Conservation (phyloP, 495 filamentous ascomycete genomes). For the Baudoinia panamericana region DNA sequence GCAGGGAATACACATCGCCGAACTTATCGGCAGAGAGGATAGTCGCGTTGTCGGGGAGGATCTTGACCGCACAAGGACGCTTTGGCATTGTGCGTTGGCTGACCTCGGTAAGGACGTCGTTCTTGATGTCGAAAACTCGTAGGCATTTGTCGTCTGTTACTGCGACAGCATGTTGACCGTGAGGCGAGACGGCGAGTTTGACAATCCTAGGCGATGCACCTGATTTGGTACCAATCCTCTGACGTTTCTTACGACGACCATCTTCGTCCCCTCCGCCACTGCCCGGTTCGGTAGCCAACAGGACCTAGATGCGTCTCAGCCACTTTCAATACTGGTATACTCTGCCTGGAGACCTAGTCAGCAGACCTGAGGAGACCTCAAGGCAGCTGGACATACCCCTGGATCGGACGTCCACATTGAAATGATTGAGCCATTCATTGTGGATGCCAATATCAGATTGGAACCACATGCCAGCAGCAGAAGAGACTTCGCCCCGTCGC, state of each 20-base stretch:
- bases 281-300: background rate
- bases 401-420: slow-evolving; percentile 11
- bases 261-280: background rate
- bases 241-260: slow-evolving; percentile 13
- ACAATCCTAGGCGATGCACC: slow-evolving; percentile 22
- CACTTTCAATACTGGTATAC: background rate
- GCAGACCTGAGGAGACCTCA: background rate
- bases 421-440: slow-evolving; percentile 1
- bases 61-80: slow-evolving; percentile 58
- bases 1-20: slow-evolving; percentile 87
- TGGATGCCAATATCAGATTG: slow-evolving; percentile 3
- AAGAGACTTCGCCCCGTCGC: background rate
- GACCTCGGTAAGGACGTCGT: slow-evolving; percentile 49
- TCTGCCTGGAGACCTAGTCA: background rate
- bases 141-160: slow-evolving; percentile 86
- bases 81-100: slow-evolving; percentile 83
- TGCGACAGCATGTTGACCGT: slow-evolving; percentile 55
- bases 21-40: slow-evolving; percentile 87
- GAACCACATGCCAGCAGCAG: slow-evolving; percentile 15
- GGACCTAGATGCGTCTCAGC: slow-evolving; percentile 1
- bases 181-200: slow-evolving; percentile 37
- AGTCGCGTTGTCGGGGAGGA: slow-evolving; percentile 52
- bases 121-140: slow-evolving; percentile 58
- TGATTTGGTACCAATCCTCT: slow-evolving; percentile 12
- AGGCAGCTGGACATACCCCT: background rate